phyloP scores from a whole-genome alignment of 352 stramenopile species.

The Phytophthora quininea region DNA sequence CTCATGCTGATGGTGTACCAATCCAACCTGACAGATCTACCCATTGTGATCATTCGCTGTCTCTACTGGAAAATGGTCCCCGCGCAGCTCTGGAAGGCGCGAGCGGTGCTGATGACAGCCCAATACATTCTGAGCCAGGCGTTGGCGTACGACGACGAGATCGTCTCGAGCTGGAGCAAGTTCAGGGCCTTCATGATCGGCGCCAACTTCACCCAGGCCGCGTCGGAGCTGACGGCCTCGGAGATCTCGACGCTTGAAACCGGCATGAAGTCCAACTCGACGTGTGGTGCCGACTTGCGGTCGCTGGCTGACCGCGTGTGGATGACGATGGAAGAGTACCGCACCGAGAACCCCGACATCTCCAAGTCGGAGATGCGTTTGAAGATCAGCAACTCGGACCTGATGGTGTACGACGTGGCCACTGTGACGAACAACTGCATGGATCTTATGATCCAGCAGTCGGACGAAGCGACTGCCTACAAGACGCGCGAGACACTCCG shows the following conservation, averaged over 20 bases:
- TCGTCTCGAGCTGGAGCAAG: not conserved
- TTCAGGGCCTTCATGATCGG: not conserved
- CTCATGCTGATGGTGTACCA: too few species aligned
- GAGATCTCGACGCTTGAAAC: not conserved
- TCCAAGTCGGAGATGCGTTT: not conserved
- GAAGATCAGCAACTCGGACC: not conserved
- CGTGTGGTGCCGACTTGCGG: not conserved
- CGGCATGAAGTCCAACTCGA: not conserved
- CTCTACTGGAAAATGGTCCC: too few species aligned
- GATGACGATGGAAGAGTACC: not conserved
- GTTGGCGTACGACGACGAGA: not conserved
- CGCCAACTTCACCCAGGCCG: not conserved
- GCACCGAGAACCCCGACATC: not conserved
- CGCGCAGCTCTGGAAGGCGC: too few species aligned
- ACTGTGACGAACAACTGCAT: not conserved
- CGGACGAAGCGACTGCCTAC: not conserved
- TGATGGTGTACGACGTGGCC: not conserved
- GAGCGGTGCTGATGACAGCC: too few species aligned
- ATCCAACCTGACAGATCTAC: too few species aligned
- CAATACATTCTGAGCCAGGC: not conserved
- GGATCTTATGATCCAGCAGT: not conserved
- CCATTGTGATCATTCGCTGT: too few species aligned
- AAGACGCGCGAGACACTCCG: not conserved
- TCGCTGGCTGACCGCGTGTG: not conserved
- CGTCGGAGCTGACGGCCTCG: not conserved